These are phyloP conservation scores for Alternaria gaisen DNA, from an alignment of 2,329 filamentous ascomycete genomes.

Conservation along the genomic window DNA sequence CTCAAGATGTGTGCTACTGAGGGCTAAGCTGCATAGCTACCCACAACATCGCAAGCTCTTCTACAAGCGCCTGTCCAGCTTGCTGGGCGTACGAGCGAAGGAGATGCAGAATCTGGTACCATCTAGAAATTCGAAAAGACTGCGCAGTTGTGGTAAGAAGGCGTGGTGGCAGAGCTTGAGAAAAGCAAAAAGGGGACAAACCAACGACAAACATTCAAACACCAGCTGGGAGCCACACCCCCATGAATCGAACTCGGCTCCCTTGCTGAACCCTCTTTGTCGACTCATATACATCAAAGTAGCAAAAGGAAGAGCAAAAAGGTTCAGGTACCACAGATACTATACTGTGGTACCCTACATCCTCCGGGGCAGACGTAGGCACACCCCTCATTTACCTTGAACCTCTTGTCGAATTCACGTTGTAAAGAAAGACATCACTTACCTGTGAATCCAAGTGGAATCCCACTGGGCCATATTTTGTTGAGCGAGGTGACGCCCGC, in stretches of 20 bases:
- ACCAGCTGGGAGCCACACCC: not conserved
- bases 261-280: not conserved
- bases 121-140: not conserved
- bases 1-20: not conserved
- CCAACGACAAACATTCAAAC: not conserved
- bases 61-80: not conserved
- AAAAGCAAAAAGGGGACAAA: conserved; percentile 1
- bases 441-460: not conserved
- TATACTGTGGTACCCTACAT: not conserved
- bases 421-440: not conserved
- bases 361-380: not conserved
- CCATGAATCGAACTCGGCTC: not conserved
- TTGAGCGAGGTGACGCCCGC: conserved; percentile 1
- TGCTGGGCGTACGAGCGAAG: not conserved
- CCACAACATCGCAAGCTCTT: not conserved
- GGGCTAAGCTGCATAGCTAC: not conserved
- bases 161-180: not conserved
- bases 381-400: not conserved
- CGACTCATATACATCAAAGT: not conserved
- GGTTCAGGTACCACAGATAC: not conserved
- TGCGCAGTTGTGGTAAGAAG: not conserved
- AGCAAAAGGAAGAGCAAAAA: not conserved
- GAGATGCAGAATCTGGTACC: not conserved
- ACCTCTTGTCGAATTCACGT: conserved; percentile 1
- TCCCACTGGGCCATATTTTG: conserved; percentile 1